Percentiles rank a stretch among this genome's conserved stretches.
phyloP scores from a whole-genome alignment of 352 stramenopile species.

The Globisporangium cystogenes region DNA sequence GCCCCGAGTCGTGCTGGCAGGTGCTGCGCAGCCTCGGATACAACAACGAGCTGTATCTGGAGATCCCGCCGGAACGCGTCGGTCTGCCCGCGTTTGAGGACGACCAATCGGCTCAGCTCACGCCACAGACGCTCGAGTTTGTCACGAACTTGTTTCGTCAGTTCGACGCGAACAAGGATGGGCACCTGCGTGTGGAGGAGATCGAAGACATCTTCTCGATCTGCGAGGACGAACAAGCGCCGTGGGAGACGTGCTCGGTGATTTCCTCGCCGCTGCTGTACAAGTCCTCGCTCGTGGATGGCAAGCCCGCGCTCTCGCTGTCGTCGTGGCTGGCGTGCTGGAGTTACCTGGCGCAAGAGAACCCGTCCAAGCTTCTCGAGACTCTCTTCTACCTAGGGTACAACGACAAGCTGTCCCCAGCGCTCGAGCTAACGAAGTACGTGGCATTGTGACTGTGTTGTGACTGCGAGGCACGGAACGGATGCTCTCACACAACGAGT shows the following conservation, averaged over 20 bases:
- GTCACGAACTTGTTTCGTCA: constrained; percentile 71
- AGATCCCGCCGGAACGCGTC: constrained; percentile 65
- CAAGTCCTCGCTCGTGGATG: constrained; percentile 45
- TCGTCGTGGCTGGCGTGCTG: constrained; percentile 65
- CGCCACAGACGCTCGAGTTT: constrained; percentile 58
- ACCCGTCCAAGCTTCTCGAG: constrained; percentile 66
- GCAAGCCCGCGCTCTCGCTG: constrained; percentile 43
- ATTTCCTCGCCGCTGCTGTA: constrained; percentile 52
- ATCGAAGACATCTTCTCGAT: constrained; percentile 83
- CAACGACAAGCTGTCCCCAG: constrained; percentile 61
- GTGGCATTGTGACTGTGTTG: constrained; percentile 8
- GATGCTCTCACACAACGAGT: not conserved
- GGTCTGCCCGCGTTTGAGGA: constrained; percentile 48
- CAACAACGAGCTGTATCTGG: constrained; percentile 73
- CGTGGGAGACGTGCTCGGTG: constrained; percentile 62
- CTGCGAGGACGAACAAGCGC: constrained; percentile 57
- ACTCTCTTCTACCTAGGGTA: constrained; percentile 83
- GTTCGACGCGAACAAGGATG: constrained; percentile 83
- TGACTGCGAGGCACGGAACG: not conserved
- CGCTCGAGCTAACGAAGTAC: constrained; percentile 63
- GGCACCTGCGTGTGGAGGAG: constrained; percentile 58
- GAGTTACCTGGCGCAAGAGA: constrained; percentile 71
- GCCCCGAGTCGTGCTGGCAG: constrained; percentile 87
- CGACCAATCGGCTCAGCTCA: constrained; percentile 77
- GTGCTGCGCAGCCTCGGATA: constrained; percentile 78